phyloP scores from a whole-genome alignment of 1,284 basidiomycete species.

The Puccinia hordei region DNA sequence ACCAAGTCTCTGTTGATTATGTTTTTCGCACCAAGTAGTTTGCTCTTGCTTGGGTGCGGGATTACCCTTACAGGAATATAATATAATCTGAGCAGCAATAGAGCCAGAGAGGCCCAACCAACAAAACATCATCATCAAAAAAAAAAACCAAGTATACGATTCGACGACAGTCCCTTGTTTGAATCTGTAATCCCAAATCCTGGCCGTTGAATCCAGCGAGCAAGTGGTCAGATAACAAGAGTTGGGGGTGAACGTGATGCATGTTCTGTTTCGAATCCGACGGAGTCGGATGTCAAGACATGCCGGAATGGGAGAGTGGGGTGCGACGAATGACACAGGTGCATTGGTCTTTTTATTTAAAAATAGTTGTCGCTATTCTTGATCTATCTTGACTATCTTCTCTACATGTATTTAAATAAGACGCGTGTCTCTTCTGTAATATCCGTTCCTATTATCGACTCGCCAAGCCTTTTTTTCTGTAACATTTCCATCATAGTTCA shows the following conservation, averaged over 20 bases:
- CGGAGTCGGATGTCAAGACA: neutral
- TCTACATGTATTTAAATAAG: too few relatives aligned
- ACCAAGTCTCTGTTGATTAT: slow-evolving; percentile 67
- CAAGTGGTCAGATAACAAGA: slow-evolving; percentile 82
- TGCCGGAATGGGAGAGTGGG: neutral
- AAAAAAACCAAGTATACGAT: slow-evolving; percentile 72
- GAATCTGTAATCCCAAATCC: slow-evolving; percentile 92
- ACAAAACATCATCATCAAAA: too few relatives aligned
- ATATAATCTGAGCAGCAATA: too few relatives aligned
- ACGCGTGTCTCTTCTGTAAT: too few relatives aligned
- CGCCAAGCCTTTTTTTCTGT: too few relatives aligned
- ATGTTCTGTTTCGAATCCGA: slow-evolving; percentile 61
- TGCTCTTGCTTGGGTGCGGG: slow-evolving; percentile 50
- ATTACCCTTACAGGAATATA: slow-evolving; percentile 45
- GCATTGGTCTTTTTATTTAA: slow-evolving; percentile 95
- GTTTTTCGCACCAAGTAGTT: neutral
- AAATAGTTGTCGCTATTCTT: too few relatives aligned
- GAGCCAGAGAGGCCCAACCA: too few relatives aligned
- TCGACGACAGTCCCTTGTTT: slow-evolving; percentile 76
- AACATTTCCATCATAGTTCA: too few relatives aligned
- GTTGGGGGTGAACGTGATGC: slow-evolving; percentile 86
- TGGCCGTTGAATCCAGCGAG: slow-evolving; percentile 86
- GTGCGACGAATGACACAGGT: slow-evolving; percentile 66
- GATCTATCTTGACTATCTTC: too few relatives aligned
- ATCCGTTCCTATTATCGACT: too few relatives aligned